phyloP scores from a whole-genome alignment of 2,329 filamentous ascomycete genomes.

The Alternaria arbusti region DNA sequence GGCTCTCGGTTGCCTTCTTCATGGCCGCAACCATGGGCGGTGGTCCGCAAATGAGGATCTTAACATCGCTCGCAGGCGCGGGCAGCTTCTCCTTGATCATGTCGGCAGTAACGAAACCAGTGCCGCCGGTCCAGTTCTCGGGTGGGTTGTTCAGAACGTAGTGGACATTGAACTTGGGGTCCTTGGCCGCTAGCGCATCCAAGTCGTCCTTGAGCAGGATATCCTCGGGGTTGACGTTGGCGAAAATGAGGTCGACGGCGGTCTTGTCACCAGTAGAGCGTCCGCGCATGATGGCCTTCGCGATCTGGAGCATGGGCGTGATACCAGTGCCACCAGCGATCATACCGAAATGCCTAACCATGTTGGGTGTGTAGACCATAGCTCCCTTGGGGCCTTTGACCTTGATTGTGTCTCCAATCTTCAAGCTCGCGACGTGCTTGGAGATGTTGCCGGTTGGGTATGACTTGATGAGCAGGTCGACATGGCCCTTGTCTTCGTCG shows the following conservation, averaged over 20 bases:
- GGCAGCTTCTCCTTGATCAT: constrained; percentile 93
- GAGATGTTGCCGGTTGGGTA: constrained; percentile 98
- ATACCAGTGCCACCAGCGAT: constrained; percentile 97
- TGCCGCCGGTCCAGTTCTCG: constrained; percentile 86
- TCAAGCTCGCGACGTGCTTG: constrained; percentile 83
- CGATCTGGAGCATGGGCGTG: constrained; percentile 96
- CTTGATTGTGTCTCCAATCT: constrained; percentile 80
- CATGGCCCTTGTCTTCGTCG: constrained; percentile 71
- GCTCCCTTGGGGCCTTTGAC: constrained; percentile 95
- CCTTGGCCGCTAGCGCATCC: constrained; percentile 76
- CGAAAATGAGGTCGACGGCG: constrained; percentile 88
- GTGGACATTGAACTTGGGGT: constrained; percentile 83
- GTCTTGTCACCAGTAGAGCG: constrained; percentile 78
- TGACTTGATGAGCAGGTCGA: constrained; percentile 97
- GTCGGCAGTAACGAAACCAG: constrained; percentile 92
- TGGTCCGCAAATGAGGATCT: constrained; percentile 92
- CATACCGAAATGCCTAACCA: constrained; percentile 97
- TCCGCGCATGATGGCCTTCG: constrained; percentile 85
- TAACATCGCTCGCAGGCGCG: constrained; percentile 82
- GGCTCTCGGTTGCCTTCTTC: constrained; percentile 90
- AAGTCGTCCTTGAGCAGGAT: constrained; percentile 94
- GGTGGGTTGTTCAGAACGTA: constrained; percentile 98
- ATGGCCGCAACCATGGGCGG: constrained; percentile 96
- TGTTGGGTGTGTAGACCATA: constrained; percentile 96
- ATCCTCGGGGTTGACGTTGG: constrained; percentile 91